Conservation (phyloP, 2,329 filamentous ascomycete genomes). For the Paramyrothecium sp. region DNA sequence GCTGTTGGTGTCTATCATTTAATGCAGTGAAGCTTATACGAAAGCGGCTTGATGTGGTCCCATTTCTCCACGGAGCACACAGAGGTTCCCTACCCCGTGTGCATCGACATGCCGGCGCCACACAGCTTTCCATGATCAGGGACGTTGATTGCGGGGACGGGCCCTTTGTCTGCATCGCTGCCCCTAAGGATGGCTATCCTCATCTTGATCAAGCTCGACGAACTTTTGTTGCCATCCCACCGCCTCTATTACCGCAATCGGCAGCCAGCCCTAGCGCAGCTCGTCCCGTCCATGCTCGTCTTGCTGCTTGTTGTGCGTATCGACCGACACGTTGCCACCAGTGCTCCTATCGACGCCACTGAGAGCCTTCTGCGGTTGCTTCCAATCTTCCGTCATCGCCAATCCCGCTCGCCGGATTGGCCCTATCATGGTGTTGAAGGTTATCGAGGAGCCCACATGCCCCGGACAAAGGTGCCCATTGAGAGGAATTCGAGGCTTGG, state of each 20-base stretch:
- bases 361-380: background rate
- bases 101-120: background rate
- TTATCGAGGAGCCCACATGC: background rate
- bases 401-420: background rate
- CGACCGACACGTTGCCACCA: background rate
- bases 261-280: background rate
- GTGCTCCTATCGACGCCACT: background rate
- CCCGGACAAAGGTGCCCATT: background rate
- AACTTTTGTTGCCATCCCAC: background rate
- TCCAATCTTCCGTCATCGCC: background rate
- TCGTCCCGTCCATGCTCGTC: background rate
- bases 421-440: background rate
- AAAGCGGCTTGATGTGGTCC: too few species aligned
- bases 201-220: background rate
- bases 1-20: too few species aligned
- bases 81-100: too few species aligned
- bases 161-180: background rate
- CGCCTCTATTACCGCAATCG: background rate
- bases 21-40: too few species aligned
- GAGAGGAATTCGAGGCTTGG: background rate
- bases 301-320: background rate
- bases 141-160: background rate
- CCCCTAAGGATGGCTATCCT: background rate
- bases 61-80: too few species aligned
- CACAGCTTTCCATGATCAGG: background rate